These are phyloP conservation scores for Eucommia ulmoides DNA, from an alignment of 257 asterid species.

Conservation along the genomic window DNA sequence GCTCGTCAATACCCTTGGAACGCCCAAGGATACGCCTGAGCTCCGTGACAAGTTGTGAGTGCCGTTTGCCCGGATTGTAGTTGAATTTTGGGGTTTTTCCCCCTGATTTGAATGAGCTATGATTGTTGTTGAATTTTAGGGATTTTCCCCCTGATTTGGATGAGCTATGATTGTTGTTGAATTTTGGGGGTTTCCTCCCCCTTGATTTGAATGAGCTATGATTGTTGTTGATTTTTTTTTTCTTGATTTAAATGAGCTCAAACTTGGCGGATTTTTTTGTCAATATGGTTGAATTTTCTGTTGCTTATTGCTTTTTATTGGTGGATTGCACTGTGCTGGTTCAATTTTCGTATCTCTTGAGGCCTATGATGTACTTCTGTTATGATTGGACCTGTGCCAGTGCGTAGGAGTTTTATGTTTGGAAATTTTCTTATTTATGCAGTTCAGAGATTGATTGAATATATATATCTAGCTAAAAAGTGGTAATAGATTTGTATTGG, in stretches of 20 bases:
- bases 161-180: neutral
- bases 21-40: neutral
- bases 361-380: too few relatives aligned
- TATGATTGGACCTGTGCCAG: too few relatives aligned
- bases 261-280: neutral
- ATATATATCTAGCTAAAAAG: too few relatives aligned
- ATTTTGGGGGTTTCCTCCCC: too few relatives aligned
- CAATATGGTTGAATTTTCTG: neutral
- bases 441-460: too few relatives aligned
- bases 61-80: neutral
- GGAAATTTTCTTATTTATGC: too few relatives aligned
- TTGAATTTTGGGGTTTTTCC: neutral
- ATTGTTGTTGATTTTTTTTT: neutral
- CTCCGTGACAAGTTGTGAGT: neutral
- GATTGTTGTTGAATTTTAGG: neutral
- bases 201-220: neutral
- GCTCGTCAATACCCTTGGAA: conserved; percentile 1
- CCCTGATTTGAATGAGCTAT: neutral
- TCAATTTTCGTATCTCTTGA: neutral
- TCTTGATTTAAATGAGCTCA: neutral
- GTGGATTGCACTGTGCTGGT: neutral
- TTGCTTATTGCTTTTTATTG: neutral
- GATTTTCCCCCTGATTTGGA: neutral
- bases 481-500: too few relatives aligned
- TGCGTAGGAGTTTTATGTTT: too few relatives aligned